These are phyloP conservation scores for Oryza officinalis DNA, from an alignment of 176 grass and related monocot genomes.

Conservation along the genomic window DNA sequence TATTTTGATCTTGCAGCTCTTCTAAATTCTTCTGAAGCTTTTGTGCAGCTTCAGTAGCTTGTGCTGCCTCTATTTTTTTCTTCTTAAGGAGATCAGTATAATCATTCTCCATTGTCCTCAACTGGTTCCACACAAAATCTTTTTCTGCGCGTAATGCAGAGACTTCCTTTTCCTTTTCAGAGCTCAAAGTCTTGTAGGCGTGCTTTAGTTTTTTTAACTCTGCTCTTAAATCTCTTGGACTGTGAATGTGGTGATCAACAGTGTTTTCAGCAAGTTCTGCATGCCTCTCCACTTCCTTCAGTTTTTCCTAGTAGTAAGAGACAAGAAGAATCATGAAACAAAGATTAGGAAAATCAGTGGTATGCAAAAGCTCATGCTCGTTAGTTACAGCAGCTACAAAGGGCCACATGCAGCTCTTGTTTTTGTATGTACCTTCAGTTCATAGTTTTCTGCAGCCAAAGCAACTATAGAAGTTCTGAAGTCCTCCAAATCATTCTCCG, in stretches of 20 bases:
- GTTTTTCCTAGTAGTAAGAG: conserved; percentile 42
- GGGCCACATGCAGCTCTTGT: neutral
- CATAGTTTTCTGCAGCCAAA: conserved; percentile 47
- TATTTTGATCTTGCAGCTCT: conserved; percentile 41
- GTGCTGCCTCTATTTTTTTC: conserved; percentile 39
- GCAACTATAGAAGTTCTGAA: conserved; percentile 26
- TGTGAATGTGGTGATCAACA: conserved; percentile 6
- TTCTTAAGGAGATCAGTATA: conserved; percentile 27
- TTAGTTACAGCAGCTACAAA: neutral
- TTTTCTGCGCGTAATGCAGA: conserved; percentile 48
- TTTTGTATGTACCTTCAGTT: conserved; percentile 44
- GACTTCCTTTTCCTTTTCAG: conserved; percentile 50
- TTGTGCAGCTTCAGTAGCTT: conserved; percentile 52
- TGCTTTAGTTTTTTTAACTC: conserved; percentile 52
- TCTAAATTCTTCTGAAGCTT: conserved; percentile 39
- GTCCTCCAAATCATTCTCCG: conserved; percentile 45
- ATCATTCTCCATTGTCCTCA: conserved; percentile 60
- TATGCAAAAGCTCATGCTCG: neutral
- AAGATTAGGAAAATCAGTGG: neutral
- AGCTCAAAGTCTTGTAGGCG: conserved; percentile 46
- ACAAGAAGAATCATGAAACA: neutral
- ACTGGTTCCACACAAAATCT: conserved; percentile 64
- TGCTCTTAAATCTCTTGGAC: conserved; percentile 20
- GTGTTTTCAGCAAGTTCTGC: neutral
- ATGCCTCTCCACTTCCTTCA: conserved; percentile 24